These are phyloP conservation scores for Ustilago shanxiensis DNA, from an alignment of 1,284 basidiomycete species.

Conservation along the genomic window DNA sequence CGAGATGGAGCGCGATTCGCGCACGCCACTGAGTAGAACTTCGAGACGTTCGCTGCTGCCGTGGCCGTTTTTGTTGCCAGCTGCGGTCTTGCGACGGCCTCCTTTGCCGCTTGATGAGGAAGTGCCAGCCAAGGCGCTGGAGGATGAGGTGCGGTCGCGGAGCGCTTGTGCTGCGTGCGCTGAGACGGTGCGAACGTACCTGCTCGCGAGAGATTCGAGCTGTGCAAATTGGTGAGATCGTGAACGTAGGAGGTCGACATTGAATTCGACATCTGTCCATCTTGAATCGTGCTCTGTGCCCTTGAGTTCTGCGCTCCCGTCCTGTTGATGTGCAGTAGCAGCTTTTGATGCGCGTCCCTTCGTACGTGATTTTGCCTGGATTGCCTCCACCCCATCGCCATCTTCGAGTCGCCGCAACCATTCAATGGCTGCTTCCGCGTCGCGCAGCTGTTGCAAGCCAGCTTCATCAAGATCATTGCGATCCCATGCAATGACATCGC, in stretches of 20 bases:
- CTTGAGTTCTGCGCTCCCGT: slow-evolving; percentile 21
- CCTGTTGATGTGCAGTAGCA: slow-evolving; percentile 20
- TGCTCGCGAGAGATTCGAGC: slow-evolving; percentile 46
- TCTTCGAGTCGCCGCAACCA: slow-evolving; percentile 28
- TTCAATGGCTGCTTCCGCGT: slow-evolving; percentile 44
- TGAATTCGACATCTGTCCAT: slow-evolving; percentile 54
- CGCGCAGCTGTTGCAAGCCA: slow-evolving; percentile 41
- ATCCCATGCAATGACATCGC: slow-evolving; percentile 44
- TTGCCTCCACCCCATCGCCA: slow-evolving; percentile 5
- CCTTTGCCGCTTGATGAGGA: slow-evolving; percentile 32
- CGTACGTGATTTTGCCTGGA: slow-evolving; percentile 31
- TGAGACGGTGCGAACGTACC: slow-evolving; percentile 51
- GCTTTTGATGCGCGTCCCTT: slow-evolving; percentile 36
- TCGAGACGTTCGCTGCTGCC: slow-evolving; percentile 48
- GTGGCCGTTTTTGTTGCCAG: slow-evolving; percentile 11
- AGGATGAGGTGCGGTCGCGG: slow-evolving; percentile 44
- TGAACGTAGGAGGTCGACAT: slow-evolving; percentile 48
- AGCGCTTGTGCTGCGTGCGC: slow-evolving; percentile 54
- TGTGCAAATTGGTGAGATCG: slow-evolving; percentile 52
- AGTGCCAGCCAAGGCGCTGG: slow-evolving; percentile 38
- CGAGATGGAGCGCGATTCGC: slow-evolving; percentile 44
- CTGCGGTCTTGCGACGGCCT: slow-evolving; percentile 26
- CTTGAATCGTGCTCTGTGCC: slow-evolving; percentile 59
- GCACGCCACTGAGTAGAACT: slow-evolving; percentile 48
- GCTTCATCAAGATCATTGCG: slow-evolving; percentile 44